Conservation (phyloP, 164 flowering plant species). For the Nymphaea thermarum region DNA sequence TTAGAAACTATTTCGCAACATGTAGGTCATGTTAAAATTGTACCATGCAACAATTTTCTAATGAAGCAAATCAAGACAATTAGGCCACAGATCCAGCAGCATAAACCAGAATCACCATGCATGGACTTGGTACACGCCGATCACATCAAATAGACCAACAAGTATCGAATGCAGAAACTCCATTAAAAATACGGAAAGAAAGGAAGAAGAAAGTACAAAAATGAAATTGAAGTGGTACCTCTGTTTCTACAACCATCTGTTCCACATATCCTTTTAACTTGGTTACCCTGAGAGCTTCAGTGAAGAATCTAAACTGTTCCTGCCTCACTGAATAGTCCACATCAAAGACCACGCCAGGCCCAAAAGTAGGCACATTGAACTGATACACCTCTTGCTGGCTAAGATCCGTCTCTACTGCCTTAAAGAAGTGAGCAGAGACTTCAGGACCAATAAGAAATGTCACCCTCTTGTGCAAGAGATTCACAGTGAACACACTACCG, state of each 20-base stretch:
- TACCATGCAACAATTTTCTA: no score
- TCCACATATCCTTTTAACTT: conserved; percentile 88
- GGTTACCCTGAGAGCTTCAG: conserved; percentile 68
- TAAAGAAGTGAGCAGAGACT: conserved; percentile 93
- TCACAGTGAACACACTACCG: conserved; percentile 81
- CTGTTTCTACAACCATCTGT: conserved; percentile 86
- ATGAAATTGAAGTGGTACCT: conserved; percentile 25
- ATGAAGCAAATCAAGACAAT: no score
- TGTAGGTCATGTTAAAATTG: no score
- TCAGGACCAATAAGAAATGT: conserved; percentile 61
- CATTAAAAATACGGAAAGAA: no score
- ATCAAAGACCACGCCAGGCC: conserved; percentile 96
- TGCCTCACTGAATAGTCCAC: conserved; percentile 68
- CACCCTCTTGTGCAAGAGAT: conserved; percentile 53
- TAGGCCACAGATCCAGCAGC: no score
- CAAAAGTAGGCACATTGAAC: conserved; percentile 97
- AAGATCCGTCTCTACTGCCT: conserved; percentile 82
- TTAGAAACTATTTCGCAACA: no score
- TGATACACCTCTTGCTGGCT: conserved; percentile 98
- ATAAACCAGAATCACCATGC: no score
- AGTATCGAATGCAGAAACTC: no score
- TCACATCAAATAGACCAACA: no score
- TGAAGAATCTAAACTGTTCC: conserved; percentile 95
- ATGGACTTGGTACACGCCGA: no score
- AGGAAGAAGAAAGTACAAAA: no score